These are phyloP conservation scores for Apodospora peruviana DNA, from an alignment of 495 filamentous ascomycete species.

Conservation along the genomic window DNA sequence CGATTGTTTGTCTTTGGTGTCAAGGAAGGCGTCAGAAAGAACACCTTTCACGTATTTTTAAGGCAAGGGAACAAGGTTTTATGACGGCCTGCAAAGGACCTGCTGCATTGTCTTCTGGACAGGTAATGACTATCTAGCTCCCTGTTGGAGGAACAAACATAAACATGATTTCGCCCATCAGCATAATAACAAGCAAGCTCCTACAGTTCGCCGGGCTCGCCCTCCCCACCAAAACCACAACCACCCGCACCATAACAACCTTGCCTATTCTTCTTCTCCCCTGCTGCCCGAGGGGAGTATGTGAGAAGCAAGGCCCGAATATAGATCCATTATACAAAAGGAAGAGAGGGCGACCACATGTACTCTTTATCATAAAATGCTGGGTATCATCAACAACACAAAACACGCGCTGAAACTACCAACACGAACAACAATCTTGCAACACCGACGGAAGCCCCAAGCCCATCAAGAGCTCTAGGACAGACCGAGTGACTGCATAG, in stretches of 20 bases:
- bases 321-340: conserved; percentile 1
- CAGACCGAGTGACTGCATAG: too few species aligned
- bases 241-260: conserved; percentile 5
- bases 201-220: conserved; percentile 4
- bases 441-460: not conserved
- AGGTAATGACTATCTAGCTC: too few species aligned
- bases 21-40: too few species aligned
- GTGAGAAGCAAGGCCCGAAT: conserved; percentile 2
- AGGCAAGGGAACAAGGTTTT: conserved; percentile 1
- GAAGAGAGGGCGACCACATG: conserved; percentile 23
- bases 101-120: too few species aligned
- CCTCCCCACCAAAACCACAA: conserved; percentile 7
- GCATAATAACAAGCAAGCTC: conserved; percentile 6
- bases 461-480: not conserved
- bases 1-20: too few species aligned
- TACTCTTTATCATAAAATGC: conserved; percentile 11
- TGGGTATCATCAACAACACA: conserved; percentile 24
- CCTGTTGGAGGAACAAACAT: too few species aligned
- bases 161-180: too few species aligned
- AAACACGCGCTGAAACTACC: too few species aligned
- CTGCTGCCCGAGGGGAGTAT: too few species aligned
- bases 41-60: too few species aligned
- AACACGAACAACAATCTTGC: not conserved
- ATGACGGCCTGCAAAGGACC: conserved; percentile 9
- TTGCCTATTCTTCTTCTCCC: not conserved